phyloP scores from a whole-genome alignment of 2,329 filamentous ascomycete genomes.

The Chaetomiaceae sp. region DNA sequence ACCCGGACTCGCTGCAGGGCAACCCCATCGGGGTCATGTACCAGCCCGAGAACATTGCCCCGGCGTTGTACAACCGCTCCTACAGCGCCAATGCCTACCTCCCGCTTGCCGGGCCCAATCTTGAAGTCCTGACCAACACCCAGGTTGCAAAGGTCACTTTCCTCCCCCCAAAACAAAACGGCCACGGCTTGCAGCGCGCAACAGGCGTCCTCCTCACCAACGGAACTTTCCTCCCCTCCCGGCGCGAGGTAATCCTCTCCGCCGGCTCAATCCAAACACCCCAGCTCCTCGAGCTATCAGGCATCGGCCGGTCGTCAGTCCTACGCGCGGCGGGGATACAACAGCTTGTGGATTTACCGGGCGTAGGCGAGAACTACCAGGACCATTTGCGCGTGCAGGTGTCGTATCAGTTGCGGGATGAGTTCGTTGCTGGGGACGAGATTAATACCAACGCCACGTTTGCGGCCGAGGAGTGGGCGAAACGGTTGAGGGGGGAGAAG shows the following conservation, averaged over 20 bases:
- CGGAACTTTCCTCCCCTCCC: conserved; percentile 27
- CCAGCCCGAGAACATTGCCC: conserved; percentile 46
- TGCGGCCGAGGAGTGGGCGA: conserved; percentile 36
- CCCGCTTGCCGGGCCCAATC: conserved; percentile 38
- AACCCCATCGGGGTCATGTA: conserved; percentile 47
- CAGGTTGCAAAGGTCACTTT: conserved; percentile 38
- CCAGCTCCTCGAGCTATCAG: conserved; percentile 53
- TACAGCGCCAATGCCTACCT: conserved; percentile 44
- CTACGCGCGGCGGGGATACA: conserved; percentile 44
- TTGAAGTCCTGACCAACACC: conserved; percentile 36
- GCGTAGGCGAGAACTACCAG: conserved; percentile 43
- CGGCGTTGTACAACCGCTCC: conserved; percentile 43
- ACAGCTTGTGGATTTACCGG: conserved; percentile 49
- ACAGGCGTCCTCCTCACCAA: conserved; percentile 27
- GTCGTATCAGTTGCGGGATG: conserved; percentile 28
- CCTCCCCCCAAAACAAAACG: neutral
- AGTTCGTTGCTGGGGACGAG: conserved; percentile 32
- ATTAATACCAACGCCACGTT: conserved; percentile 31
- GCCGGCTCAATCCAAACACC: conserved; percentile 52
- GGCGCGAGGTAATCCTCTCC: conserved; percentile 18
- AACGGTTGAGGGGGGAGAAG: conserved; percentile 31
- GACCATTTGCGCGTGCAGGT: conserved; percentile 22
- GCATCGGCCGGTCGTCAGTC: conserved; percentile 48
- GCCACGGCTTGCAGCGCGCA: neutral
- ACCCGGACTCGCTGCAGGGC: conserved; percentile 45